These are phyloP conservation scores for Colletotrichum aenigma DNA, from an alignment of 2,329 filamentous ascomycete species.

Conservation along the genomic window DNA sequence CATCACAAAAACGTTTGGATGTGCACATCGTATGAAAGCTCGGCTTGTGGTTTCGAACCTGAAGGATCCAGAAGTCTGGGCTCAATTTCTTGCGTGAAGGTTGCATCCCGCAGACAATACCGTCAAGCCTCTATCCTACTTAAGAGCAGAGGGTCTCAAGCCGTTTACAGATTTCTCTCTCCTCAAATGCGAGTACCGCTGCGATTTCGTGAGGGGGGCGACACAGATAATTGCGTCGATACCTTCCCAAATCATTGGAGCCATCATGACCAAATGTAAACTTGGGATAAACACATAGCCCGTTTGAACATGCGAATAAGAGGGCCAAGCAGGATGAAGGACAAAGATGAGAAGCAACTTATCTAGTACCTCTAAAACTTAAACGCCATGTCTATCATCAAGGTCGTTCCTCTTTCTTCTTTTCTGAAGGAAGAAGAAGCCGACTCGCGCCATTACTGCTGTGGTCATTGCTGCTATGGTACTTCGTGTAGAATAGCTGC, in stretches of 20 bases:
- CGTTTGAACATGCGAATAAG: background rate
- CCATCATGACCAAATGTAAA: background rate
- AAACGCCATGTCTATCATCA: rapidly evolving
- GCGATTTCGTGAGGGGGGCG: no score
- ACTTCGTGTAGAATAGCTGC: background rate
- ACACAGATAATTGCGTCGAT: background rate
- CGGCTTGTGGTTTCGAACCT: background rate
- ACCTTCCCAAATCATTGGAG: background rate
- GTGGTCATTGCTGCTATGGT: background rate
- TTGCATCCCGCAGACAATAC: background rate
- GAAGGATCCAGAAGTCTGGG: background rate
- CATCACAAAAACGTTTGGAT: background rate
- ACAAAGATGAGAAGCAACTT: background rate
- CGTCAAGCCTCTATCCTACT: background rate
- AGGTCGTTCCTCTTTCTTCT: background rate
- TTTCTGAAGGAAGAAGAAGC: background rate
- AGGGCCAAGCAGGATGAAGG: background rate
- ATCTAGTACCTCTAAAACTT: rapidly evolving
- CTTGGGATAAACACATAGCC: background rate
- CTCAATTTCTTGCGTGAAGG: background rate
- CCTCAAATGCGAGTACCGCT: no score
- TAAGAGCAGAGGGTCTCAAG: no score
- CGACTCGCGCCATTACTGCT: no score
- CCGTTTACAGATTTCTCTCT: background rate
- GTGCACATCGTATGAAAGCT: background rate